phyloP scores from a whole-genome alignment of 2,329 filamentous ascomycete genomes.

The Penicillium sp. region DNA sequence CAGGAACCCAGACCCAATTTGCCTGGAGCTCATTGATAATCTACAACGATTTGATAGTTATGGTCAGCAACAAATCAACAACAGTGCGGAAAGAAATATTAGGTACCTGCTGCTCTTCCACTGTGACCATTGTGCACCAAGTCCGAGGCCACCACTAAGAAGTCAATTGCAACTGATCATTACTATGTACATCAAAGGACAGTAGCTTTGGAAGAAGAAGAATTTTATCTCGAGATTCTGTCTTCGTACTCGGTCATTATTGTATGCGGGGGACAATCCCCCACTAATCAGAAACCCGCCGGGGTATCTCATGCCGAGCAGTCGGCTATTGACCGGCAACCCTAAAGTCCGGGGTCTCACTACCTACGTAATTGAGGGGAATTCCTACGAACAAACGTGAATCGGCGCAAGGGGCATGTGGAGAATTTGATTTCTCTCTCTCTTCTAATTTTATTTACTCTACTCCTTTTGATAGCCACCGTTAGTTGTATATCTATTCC shows the following conservation, averaged over 20 bases:
- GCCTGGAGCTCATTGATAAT: conserved; percentile 31
- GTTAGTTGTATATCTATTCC: no score
- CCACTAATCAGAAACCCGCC: no score
- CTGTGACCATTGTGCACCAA: neutral
- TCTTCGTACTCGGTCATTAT: neutral
- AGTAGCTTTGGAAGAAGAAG: neutral
- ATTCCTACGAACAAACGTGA: no score
- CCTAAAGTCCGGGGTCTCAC: no score
- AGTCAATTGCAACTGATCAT: neutral
- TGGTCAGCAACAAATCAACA: neutral
- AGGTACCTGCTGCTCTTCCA: neutral
- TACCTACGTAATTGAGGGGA: no score
- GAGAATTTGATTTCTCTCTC: no score
- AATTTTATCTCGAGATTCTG: neutral
- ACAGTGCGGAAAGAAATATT: neutral
- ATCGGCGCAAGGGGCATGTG: no score
- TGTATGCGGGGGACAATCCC: neutral
- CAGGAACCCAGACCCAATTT: conserved; percentile 38
- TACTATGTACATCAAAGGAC: neutral
- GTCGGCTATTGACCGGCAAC: neutral
- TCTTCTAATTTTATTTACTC: no score
- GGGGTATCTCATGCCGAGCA: neutral
- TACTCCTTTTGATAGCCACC: no score
- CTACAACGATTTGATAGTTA: conserved; percentile 16
- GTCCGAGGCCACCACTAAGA: neutral